These are phyloP conservation scores for Colletotrichum sp. DNA, from an alignment of 2,329 filamentous ascomycete species.

Conservation along the genomic window DNA sequence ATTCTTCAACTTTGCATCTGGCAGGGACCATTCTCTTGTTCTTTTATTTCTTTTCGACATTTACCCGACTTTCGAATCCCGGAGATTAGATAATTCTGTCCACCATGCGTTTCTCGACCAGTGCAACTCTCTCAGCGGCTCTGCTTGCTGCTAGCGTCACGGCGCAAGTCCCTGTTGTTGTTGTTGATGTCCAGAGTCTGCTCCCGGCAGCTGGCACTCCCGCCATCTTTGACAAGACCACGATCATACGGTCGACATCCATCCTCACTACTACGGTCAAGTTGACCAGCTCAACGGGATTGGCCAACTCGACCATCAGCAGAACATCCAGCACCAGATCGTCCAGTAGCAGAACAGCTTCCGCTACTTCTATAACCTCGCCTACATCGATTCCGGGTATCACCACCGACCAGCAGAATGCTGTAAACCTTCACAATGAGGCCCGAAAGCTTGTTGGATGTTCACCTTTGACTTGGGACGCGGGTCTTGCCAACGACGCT, in stretches of 20 bases:
- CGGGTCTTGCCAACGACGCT: not conserved
- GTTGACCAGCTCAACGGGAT: not conserved
- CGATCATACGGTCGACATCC: not conserved
- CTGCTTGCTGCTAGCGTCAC: not conserved
- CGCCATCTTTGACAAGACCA: not conserved
- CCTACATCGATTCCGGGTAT: not conserved
- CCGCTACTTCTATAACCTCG: not conserved
- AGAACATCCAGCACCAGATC: not conserved
- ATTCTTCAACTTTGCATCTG: not conserved
- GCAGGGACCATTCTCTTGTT: not conserved
- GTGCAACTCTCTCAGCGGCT: not conserved
- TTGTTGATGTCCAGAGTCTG: not conserved
- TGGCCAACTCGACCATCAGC: not conserved
- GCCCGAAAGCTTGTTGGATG: not conserved
- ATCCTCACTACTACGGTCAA: not conserved
- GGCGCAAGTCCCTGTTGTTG: not conserved
- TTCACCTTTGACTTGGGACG: not conserved
- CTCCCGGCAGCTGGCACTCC: not conserved
- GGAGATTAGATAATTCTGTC: not conserved
- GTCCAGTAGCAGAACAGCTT: not conserved
- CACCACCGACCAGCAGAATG: not conserved
- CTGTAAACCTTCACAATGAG: not conserved
- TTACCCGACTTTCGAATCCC: not conserved
- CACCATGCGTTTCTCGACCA: not conserved
- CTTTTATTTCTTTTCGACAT: not conserved